Evolutionary conservation across 768 basidiomycete species (phyloP), one percentile per base, ranked within the genome.

Genomic region (Leccinum imitatum): DNA sequence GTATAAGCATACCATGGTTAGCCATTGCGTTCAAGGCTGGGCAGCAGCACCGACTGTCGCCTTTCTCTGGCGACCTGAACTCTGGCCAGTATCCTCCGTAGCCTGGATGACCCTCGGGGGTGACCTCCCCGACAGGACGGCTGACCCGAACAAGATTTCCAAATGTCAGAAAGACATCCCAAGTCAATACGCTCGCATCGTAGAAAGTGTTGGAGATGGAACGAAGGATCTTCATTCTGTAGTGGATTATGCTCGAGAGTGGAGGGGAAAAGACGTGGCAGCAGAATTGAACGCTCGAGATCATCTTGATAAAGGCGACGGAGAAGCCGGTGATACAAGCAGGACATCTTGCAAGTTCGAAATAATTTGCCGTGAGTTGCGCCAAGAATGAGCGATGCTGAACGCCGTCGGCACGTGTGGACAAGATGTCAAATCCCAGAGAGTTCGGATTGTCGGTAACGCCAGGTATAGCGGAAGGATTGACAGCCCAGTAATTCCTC

Each of bases 21-120:
- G 90, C 88, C 82, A 93, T 76, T 0, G 88, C 86, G 63, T 93
- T 91, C 63, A 91, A 73, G 11, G 82, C 87, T 3, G 89, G 90
- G 64, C 90, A 91, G 2, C 84, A 82, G 63, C 81, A 82, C 14
- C 91, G 77, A 67, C 89, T 89, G 63, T 91, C 89, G 3, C 82
- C 83, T 10, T 84, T 78, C 60, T 73, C 73, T 11, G 88, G 83
- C 1, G 85, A 71, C 3, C 79, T 73, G 63, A 79, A 91, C 67
- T 85, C 82, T 6, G 89, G 89, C 90, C 90, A 92, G 50, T 78
- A 67, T 0, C 89, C 87, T 31, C 76, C 81, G 30, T 73, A 78
- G 1, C 87, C 87, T 7, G 83, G 80, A 51, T 79, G 73, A 2
- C 84, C 84, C 37, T 71, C 69, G 13, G 81, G 83, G 0, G 80